Base-by-base conservation (phyloP, 202 grass and related monocot genomes). In the Zizania palustris region DNA sequence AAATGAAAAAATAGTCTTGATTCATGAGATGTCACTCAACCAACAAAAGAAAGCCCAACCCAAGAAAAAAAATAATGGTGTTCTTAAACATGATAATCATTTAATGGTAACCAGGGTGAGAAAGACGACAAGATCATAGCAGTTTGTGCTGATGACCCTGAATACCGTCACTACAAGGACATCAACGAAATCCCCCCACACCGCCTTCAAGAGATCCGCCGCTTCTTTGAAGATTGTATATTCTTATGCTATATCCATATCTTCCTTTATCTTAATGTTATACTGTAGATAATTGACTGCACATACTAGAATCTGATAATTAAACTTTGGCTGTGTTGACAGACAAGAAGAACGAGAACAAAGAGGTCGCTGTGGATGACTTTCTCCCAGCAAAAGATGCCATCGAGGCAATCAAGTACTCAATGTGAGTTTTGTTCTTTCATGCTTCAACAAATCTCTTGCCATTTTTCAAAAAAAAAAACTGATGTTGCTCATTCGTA, bases 321-420 rank as follows among this genome's bases (percentile, higher is more conserved):
- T 41, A 21, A 55, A 48, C 12, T 68, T 82, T 11, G 77, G 16
- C 11, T 22, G 0, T 22, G 37, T 82, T 72, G 39, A 49, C 67
- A 99, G 92, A 99, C 51, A 99, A 99, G 79, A 99, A 99, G 89
- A 99, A 99, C 63, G 96, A 99, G 72, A 95, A 99, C 81, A 96
- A 99, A 77, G 92, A 99, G 59, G 96, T 99, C 49, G 91, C 96
- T 6, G 96, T 99, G 64, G 89, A 99, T 73, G 92, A 99, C 10
- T 99, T 99, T 78, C 96, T 99, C 61, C 96, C 96, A 57, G 87
- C 96, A 34, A 86, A 87, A 73, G 92, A 89, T 83, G 92, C 96
- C 21, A 80, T 93, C 60, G 22, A 84, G 0, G 92, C 92, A 56
- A 96, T 99, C 74, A 78, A 93, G 70, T 87, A 93, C 77, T 93